phyloP scores from a whole-genome alignment of 2,329 filamentous ascomycete species.

The Helotiales sp. region DNA sequence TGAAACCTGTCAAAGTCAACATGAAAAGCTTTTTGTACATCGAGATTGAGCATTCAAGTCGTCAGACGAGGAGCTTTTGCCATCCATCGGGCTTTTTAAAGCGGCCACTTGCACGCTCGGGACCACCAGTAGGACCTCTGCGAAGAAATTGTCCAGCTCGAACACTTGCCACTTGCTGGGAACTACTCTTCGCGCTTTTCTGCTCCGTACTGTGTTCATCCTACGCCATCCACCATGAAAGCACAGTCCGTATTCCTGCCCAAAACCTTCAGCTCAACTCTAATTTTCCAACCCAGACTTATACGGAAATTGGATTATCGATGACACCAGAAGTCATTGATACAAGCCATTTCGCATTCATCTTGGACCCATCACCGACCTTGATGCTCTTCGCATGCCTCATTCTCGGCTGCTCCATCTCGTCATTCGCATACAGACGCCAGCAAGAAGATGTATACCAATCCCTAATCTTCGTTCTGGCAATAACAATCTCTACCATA shows the following conservation, averaged over 20 bases:
- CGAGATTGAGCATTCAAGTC: not conserved
- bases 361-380: constrained; percentile 43
- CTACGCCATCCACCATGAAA: constrained; percentile 38
- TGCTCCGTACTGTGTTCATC: constrained; percentile 35
- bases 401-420: constrained; percentile 45
- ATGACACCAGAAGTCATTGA: constrained; percentile 14
- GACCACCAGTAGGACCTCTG: not conserved
- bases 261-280: not conserved
- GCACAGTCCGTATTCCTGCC: constrained; percentile 22
- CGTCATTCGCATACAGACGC: constrained; percentile 45
- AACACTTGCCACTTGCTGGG: constrained; percentile 33
- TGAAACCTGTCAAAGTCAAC: not conserved
- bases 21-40: constrained; percentile 18
- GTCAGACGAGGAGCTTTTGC: not conserved
- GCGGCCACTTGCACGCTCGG: not conserved
- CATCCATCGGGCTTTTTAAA: not conserved
- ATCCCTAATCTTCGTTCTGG: constrained; percentile 41
- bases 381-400: constrained; percentile 45
- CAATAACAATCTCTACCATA: constrained; percentile 35
- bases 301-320: not conserved
- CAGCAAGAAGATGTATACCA: constrained; percentile 43
- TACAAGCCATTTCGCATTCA: constrained; percentile 28
- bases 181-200: constrained; percentile 30
- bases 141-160: constrained; percentile 20
- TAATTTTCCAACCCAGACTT: constrained; percentile 13